Evolutionary conservation across 176 grass and related monocot genomes (phyloP).

Genomic region (Pontederia paniculata): DNA sequence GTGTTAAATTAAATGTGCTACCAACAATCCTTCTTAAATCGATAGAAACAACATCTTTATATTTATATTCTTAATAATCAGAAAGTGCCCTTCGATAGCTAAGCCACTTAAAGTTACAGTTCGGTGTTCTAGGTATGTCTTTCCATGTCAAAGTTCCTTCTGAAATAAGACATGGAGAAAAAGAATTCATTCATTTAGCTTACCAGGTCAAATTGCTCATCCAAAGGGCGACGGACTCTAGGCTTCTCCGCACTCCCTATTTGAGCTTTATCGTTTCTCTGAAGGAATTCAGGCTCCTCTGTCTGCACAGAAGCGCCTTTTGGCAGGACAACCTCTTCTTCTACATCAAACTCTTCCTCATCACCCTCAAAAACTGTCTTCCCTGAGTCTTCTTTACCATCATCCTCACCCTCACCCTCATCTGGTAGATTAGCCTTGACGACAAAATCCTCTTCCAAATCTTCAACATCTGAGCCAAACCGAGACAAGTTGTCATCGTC

Average conservation of each 20-base stretch:
- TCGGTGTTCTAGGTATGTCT: background rate
- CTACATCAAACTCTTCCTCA: constrained; percentile 6
- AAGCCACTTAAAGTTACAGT: no score
- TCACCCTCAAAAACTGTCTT: constrained; percentile 15
- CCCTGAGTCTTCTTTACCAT: constrained; percentile 10
- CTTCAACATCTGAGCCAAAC: constrained; percentile 46
- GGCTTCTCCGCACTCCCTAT: constrained; percentile 33
- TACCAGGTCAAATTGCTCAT: constrained; percentile 93
- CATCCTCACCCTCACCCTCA: constrained; percentile 25
- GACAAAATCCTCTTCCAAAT: constrained; percentile 92
- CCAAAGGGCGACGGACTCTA: constrained; percentile 49
- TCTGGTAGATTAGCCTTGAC: constrained; percentile 64
- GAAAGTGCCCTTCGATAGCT: no score
- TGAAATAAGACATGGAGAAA: background rate
- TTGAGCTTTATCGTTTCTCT: constrained; percentile 18
- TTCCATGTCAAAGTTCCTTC: background rate
- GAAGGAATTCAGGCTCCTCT: background rate
- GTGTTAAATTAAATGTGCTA: no score
- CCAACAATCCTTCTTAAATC: no score
- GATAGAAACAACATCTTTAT: no score
- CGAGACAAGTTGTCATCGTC: constrained; percentile 47
- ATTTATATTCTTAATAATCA: no score
- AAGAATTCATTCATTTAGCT: constrained; percentile 3
- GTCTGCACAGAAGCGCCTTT: background rate
- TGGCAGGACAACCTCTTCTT: constrained; percentile 3